Base-by-base conservation (phyloP, 2,329 filamentous ascomycete species). In the Monilinia fructicola region DNA sequence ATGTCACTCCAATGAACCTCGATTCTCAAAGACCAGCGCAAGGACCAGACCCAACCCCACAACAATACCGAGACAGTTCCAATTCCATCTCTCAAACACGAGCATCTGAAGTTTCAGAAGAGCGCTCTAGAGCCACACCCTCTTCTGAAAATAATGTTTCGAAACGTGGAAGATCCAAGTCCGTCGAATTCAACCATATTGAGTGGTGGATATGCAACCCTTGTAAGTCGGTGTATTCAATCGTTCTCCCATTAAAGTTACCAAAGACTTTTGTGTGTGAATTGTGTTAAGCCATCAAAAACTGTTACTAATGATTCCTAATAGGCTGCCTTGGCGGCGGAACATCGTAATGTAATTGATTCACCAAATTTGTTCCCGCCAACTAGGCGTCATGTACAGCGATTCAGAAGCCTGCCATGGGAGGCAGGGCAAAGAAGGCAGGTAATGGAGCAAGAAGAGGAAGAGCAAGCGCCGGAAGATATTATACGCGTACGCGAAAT, bases 31-130 rank as follows among this genome's bases (percentile, higher is more conserved):
- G 73, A 66, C 64, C 72, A 42, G 68, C 66, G 16, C 64, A 69
- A 60, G 72, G 67, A 67, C 69, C 67, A 48, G 18, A 42, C 10
- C 72, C 71, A 50, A 73, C 71, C 26, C 71, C 71, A 31, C 70
- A 72, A 21, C 71, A 73, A 73, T 67, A 68, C 70, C 31, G 70
- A 72, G 28, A 65, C 60, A 23, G 70, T 62, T 42, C 69, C 31
- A 66, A 66, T 35, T 71, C 67, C 14, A 65, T 71, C 18, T 62
- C 66, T 53, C 4, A 14, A 18, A 42, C 40, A 42, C 68, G 69
- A 35, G 48, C 26, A 28, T 48, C 42, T 54, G 23, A 18, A 16
- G 18, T 35, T 31, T 6, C 31, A 40, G 54, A 40, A 40, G 31
- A 55, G 35, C 54, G 54, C 54, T 7, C 31, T 35, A 35, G 31